Conservation (phyloP, 1,284 basidiomycete species). For the Ceratobasidium sp. region DNA sequence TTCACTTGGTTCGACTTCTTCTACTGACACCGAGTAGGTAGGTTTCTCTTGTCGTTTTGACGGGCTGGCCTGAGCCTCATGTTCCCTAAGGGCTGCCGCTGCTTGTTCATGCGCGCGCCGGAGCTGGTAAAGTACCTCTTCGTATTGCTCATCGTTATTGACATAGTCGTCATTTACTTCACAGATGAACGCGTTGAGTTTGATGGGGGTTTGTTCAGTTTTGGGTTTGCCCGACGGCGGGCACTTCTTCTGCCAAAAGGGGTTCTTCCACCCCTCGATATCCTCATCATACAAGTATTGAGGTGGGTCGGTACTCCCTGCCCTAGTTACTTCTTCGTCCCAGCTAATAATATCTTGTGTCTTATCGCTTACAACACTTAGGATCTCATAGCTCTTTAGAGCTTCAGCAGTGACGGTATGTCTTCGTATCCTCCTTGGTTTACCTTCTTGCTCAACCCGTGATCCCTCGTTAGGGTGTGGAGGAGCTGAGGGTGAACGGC, state of each 20-base stretch:
- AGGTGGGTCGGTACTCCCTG: background rate
- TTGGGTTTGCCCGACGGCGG: too few species aligned
- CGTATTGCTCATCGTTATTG: background rate
- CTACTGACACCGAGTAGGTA: background rate
- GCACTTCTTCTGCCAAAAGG: too few species aligned
- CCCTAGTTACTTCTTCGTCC: background rate
- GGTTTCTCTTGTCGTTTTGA: too few species aligned
- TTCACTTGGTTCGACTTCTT: background rate
- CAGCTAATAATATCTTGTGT: background rate
- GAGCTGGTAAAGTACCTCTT: background rate
- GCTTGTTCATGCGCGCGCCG: background rate
- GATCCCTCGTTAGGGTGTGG: too few species aligned
- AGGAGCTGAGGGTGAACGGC: background rate
- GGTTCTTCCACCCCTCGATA: background rate
- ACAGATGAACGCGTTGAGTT: background rate
- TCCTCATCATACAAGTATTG: background rate
- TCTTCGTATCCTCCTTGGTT: too few species aligned
- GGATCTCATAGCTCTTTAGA: background rate
- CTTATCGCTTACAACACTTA: background rate
- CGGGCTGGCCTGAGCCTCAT: too few species aligned
- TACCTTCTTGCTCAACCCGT: too few species aligned
- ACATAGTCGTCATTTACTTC: slow-evolving; percentile 2
- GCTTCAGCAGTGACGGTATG: background rate
- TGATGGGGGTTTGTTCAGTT: too few species aligned
- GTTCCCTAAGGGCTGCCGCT: too few species aligned